Evolutionary conservation across 1,139 yeast genomes (phyloP), one percentile per base, ranked within the genome.

Genomic region (Debaryomyces coudertii): DNA sequence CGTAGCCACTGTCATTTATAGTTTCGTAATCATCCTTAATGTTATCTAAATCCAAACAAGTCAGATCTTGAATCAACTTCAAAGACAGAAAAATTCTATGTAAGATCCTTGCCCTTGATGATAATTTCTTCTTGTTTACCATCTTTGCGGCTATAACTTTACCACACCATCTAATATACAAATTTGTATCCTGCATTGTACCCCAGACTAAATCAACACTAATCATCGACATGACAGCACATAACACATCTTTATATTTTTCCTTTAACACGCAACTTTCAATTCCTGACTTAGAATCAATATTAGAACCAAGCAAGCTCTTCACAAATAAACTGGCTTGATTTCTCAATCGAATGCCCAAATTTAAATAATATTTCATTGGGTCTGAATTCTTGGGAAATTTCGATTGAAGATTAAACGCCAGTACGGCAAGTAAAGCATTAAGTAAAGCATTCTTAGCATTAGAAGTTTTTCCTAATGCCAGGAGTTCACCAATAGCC

Each of bases 171-270:
- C 82, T 79, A 46, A 90, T 72, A 63, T 89, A 88, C 48, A 83
- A 77, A 50, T 83, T 82, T 55, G 96, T 88, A 54, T 88, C 95
- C 49, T 86, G 85, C 95, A 87, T 88, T 1, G 95, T 85, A 1
- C 97, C 96, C 88, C 95, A 87, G 7, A 88, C 93, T 47, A 88
- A 84, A 66, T 90, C 96, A 46, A 90, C 89, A 18, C 92, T 83
- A 42, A 85, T 88, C 96, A 90, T 88, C 2, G 95, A 84, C 67
- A 90, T 75, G 16, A 89, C 85, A 0, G 96, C 95, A 43, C 90
- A 87, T 30, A 90, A 66, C 5, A 89, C 88, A 60, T 90, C 96
- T 60, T 90, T 89, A 62, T 89, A 89, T 60, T 87, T 85, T 55
- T 87, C 95, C 39, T 73, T 70, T 43, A 76, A 68, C 41, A 83